A percentile compares a stretch with the other conserved stretches of the same genome.
Conservation (phyloP, 2,329 filamentous ascomycete species). For the Didymella pomorum region DNA sequence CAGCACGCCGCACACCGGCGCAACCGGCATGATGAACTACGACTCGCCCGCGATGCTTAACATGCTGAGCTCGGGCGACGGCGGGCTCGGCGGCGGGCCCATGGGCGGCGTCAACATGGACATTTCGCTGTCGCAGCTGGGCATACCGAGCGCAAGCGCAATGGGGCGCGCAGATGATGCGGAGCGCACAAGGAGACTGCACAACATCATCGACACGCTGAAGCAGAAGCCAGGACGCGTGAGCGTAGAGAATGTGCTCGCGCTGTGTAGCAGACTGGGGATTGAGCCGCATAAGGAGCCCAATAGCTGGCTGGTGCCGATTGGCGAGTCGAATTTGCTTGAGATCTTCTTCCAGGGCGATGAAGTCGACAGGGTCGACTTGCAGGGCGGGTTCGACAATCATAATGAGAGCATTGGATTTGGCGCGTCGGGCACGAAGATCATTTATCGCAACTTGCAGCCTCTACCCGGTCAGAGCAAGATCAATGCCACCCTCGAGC, state of each 20-base stretch:
- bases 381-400: conserved; percentile 69
- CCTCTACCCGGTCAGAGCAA: conserved; percentile 67
- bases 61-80: conserved; percentile 51
- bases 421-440: conserved; percentile 64
- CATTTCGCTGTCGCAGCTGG: conserved; percentile 53
- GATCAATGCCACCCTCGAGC: conserved; percentile 73
- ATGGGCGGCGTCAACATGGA: conserved; percentile 49
- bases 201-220: conserved; percentile 70
- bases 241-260: conserved; percentile 77
- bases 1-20: conserved; percentile 52
- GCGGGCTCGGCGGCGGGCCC: conserved; percentile 49
- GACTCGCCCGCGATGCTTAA: conserved; percentile 55
- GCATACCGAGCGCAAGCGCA: conserved; percentile 51
- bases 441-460: conserved; percentile 71
- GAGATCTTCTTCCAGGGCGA: conserved; percentile 40
- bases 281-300: conserved; percentile 57
- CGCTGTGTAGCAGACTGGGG: conserved; percentile 72
- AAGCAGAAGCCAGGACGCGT: conserved; percentile 73
- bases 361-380: conserved; percentile 64
- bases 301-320: conserved; percentile 43
- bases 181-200: conserved; percentile 61
- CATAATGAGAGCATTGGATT: conserved; percentile 61
- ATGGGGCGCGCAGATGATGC: conserved; percentile 60
- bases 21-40: conserved; percentile 48
- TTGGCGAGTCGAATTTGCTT: conserved; percentile 42